Base-by-base conservation (phyloP, 805 yeast species). In the Barnettozyma wickerhamii region DNA sequence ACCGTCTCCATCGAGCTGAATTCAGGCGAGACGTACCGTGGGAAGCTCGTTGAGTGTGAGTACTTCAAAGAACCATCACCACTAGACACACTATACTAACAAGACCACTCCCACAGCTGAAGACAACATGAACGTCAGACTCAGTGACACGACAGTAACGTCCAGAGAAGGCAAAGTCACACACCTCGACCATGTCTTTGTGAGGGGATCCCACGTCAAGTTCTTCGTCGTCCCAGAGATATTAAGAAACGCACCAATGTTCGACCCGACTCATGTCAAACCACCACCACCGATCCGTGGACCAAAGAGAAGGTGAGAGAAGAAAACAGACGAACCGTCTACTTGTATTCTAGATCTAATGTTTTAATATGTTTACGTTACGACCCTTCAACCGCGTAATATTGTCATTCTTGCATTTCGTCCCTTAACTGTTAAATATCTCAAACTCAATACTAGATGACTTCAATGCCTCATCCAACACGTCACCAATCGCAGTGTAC, bases 111-210 rank as follows among this genome's bases (percentile, higher is more conserved):
- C 6, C 14, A 32, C 29, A 47, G 51, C 53, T 4, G 96, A 91
- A 64, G 98, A 91, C 55, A 90, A 84, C 61, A 93, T 91, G 98
- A 91, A 91, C 59, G 78, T 91, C 19, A 95, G 90, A 46, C 63
- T 91, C 37, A 69, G 77, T 48, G 95, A 91, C 57, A 95, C 84
- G 30, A 77, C 84, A 1, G 79, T 84, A 35, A 90, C 96, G 0
- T 76, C 79, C 20, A 66, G 80, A 33, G 84, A 87, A 39, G 96
- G 96, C 4, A 69, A 72, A 35, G 83, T 84, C 4, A 70, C 83
- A 2, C 84, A 82, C 50, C 72, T 87, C 71, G 88, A 84, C 48
- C 87, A 84, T 52, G 95, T 89, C 4, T 90, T 87, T 59, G 79
- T 91, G 4, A 76, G 99, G 53, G 99, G 99, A 2, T 87, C 96